A percentile compares a stretch with the other conserved stretches of the same genome.
Conservation (phyloP, 495 filamentous ascomycete genomes). For the Aspergillus conjunctus region DNA sequence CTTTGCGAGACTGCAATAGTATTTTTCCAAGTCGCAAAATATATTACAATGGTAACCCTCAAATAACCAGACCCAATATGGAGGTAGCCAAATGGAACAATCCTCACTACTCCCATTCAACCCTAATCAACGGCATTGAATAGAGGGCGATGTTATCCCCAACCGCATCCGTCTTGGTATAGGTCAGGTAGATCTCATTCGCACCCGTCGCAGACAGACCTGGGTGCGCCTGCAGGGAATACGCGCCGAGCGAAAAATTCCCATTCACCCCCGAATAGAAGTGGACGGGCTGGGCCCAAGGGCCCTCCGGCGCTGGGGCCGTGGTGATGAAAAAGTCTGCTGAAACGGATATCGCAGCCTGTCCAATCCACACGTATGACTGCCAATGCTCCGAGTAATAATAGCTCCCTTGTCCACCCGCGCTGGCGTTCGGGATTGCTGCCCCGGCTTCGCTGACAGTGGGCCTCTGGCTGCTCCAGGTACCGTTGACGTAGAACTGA, state of each 20-base stretch:
- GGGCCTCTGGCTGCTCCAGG: neutral
- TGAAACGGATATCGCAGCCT: neutral
- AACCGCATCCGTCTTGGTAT: neutral
- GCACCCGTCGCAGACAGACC: neutral
- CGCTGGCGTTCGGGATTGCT: neutral
- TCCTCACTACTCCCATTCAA: neutral
- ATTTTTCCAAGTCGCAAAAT: too few relatives aligned
- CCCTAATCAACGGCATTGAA: neutral
- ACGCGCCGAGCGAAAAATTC: neutral
- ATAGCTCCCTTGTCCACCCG: neutral
- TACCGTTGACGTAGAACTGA: neutral
- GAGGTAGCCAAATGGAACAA: too few relatives aligned
- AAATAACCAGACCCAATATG: too few relatives aligned
- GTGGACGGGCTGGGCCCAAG: neutral
- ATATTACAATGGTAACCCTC: too few relatives aligned
- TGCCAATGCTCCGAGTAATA: neutral
- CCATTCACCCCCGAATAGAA: neutral
- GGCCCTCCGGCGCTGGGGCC: neutral
- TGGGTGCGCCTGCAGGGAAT: neutral
- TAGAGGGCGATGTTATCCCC: neutral
- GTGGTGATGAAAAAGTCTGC: neutral
- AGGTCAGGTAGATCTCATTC: neutral
- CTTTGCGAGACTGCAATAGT: too few relatives aligned
- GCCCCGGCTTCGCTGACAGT: neutral
- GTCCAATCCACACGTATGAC: neutral